A percentile compares a stretch with the other conserved stretches of the same genome.
phyloP scores from a whole-genome alignment of 202 grass and related monocot species.

The Zizania palustris region DNA sequence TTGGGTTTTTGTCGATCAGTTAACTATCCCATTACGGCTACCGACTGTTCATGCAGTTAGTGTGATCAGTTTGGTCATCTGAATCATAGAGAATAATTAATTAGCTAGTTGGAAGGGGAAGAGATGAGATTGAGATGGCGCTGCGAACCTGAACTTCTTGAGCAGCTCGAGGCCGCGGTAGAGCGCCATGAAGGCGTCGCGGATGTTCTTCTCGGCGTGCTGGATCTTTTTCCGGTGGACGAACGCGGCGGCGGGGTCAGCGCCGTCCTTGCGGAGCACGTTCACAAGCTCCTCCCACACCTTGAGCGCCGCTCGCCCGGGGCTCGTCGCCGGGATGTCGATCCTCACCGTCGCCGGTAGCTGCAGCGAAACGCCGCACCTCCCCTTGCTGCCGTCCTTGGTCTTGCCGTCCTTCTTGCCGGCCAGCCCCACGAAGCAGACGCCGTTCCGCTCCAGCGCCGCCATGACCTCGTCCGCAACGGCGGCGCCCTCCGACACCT shows the following conservation, averaged over 20 bases:
- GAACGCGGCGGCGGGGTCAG: too few species aligned
- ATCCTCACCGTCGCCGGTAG: slow-evolving; percentile 61
- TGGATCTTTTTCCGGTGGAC: slow-evolving; percentile 44
- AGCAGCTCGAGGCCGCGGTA: slow-evolving; percentile 75
- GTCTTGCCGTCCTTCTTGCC: slow-evolving; percentile 47
- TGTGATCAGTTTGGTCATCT: too few species aligned
- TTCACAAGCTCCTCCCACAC: slow-evolving; percentile 91
- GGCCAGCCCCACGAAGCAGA: slow-evolving; percentile 60
- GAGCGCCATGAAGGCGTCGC: slow-evolving; percentile 70
- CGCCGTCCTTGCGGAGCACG: slow-evolving; percentile 17
- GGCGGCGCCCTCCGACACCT: slow-evolving; percentile 43
- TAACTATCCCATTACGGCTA: too few species aligned
- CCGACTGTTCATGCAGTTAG: too few species aligned
- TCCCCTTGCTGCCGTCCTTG: slow-evolving; percentile 43
- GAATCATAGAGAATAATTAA: too few species aligned
- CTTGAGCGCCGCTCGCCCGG: slow-evolving; percentile 58
- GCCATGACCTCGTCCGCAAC: slow-evolving; percentile 90
- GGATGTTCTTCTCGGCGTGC: slow-evolving; percentile 94
- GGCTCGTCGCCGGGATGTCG: slow-evolving; percentile 83
- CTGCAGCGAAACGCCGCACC: slow-evolving; percentile 38
- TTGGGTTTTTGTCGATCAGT: too few species aligned
- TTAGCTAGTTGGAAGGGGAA: too few species aligned
- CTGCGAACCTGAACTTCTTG: slow-evolving; percentile 75
- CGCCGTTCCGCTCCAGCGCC: slow-evolving; percentile 83
- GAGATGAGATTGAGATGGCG: background rate